Percentiles rank a stretch among this genome's conserved stretches.
Evolutionary conservation across 805 yeast genomes (phyloP).

Genomic region (Candida andamanensis): DNA sequence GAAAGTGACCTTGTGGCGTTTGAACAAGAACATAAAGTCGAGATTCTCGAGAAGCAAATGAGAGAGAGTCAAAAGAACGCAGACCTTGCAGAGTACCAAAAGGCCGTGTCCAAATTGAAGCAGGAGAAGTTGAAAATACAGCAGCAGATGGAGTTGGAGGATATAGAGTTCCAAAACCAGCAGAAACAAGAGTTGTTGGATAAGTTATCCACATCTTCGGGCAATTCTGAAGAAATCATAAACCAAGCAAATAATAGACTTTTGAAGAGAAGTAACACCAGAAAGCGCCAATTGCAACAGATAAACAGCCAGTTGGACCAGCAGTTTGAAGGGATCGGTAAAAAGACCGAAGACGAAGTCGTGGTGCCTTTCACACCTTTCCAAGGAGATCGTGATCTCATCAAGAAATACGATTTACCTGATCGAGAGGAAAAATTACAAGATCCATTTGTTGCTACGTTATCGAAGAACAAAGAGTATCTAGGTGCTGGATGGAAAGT

Average conservation of each 20-base stretch:
- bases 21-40: slow-evolving; percentile 67
- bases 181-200: slow-evolving; percentile 40
- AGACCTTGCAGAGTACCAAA: slow-evolving; percentile 67
- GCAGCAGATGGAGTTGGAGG: slow-evolving; percentile 48
- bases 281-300: slow-evolving; percentile 56
- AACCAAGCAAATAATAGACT: slow-evolving; percentile 34
- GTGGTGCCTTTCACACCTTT: slow-evolving; percentile 84
- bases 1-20: slow-evolving; percentile 62
- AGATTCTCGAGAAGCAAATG: slow-evolving; percentile 72
- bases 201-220: slow-evolving; percentile 27
- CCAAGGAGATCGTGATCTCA: slow-evolving; percentile 73
- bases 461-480: slow-evolving; percentile 56
- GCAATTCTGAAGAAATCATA: slow-evolving; percentile 36
- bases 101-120: slow-evolving; percentile 41
- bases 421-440: slow-evolving; percentile 28
- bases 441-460: slow-evolving; percentile 45
- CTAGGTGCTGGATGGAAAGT: slow-evolving; percentile 84
- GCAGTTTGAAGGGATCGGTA: slow-evolving; percentile 24
- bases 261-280: slow-evolving; percentile 57
- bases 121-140: slow-evolving; percentile 70
- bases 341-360: slow-evolving; percentile 13
- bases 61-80: slow-evolving; percentile 55
- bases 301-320: slow-evolving; percentile 53
- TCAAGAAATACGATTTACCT: slow-evolving; percentile 44
- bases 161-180: slow-evolving; percentile 33